Conservation (phyloP, 257 asterid species). For the Forsythia suspensa region DNA sequence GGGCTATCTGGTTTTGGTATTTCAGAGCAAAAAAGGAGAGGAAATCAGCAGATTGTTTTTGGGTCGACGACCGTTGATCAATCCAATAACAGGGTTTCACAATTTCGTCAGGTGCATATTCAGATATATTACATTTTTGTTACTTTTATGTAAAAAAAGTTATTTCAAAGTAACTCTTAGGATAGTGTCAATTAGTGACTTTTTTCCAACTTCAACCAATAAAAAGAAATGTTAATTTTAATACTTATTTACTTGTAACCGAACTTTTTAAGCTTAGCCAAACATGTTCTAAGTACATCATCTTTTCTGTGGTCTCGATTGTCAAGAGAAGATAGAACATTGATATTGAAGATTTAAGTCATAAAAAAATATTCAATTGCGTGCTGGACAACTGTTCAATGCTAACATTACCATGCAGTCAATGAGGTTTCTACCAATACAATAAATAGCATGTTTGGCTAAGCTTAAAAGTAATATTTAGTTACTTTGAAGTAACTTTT, state of each 20-base stretch:
- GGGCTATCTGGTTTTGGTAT: slow-evolving; percentile 26
- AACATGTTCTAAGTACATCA: not conserved
- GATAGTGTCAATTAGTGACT: not conserved
- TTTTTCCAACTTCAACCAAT: not conserved
- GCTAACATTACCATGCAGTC: not conserved
- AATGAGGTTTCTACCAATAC: not conserved
- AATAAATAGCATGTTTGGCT: not conserved
- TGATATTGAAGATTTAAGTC: not conserved
- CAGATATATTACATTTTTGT: not conserved
- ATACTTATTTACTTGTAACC: not conserved
- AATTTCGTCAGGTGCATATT: slow-evolving; percentile 41
- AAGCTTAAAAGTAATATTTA: not conserved
- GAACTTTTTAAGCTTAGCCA: not conserved
- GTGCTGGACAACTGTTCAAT: not conserved
- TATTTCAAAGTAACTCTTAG: not conserved
- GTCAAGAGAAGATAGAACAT: not conserved
- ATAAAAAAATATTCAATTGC: not conserved
- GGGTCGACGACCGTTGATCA: slow-evolving; percentile 29
- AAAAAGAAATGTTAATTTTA: too few relatives aligned
- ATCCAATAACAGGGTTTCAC: slow-evolving; percentile 30
- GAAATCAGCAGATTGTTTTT: slow-evolving; percentile 32
- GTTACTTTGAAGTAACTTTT: not conserved
- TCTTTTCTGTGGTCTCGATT: not conserved
- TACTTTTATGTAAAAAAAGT: not conserved
- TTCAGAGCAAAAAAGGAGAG: slow-evolving; percentile 38